Conservation (phyloP, 2,329 filamentous ascomycete species). For the Chalara sp. region DNA sequence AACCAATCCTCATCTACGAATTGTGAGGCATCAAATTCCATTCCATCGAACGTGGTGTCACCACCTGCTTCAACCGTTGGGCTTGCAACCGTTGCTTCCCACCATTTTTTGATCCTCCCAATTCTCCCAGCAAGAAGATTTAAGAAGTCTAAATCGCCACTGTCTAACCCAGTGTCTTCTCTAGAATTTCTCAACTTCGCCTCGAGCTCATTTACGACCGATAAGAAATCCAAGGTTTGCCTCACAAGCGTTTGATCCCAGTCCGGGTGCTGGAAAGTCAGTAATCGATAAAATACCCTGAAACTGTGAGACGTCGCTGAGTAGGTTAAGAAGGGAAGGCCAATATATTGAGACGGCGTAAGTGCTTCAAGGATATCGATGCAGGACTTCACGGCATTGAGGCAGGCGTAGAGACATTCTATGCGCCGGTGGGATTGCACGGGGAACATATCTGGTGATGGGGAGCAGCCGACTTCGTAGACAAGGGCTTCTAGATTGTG, state of each 20-base stretch:
- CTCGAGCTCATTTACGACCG: neutral
- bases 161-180: constrained; percentile 1
- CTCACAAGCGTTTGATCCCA: constrained; percentile 3
- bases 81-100: neutral
- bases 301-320: constrained; percentile 1
- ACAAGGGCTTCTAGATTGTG: constrained; percentile 5
- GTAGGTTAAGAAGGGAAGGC: constrained; percentile 3
- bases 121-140: constrained; percentile 2
- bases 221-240: constrained; percentile 3
- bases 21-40: no score
- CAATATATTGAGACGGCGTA: constrained; percentile 2
- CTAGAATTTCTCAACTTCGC: constrained; percentile 4
- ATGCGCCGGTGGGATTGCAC: constrained; percentile 2
- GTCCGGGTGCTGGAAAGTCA: constrained; percentile 6
- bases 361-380: constrained; percentile 5
- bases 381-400: constrained; percentile 5
- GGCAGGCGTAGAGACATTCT: constrained; percentile 3
- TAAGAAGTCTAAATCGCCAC: constrained; percentile 3
- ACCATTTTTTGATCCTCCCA: neutral
- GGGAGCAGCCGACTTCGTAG: constrained; percentile 4
- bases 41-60: no score
- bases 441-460: constrained; percentile 2
- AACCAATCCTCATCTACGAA: no score
- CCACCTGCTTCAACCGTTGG: no score
- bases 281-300: constrained; percentile 1